These are phyloP conservation scores for Gyrodon lividus DNA, from an alignment of 768 basidiomycete genomes.

Conservation along the genomic window DNA sequence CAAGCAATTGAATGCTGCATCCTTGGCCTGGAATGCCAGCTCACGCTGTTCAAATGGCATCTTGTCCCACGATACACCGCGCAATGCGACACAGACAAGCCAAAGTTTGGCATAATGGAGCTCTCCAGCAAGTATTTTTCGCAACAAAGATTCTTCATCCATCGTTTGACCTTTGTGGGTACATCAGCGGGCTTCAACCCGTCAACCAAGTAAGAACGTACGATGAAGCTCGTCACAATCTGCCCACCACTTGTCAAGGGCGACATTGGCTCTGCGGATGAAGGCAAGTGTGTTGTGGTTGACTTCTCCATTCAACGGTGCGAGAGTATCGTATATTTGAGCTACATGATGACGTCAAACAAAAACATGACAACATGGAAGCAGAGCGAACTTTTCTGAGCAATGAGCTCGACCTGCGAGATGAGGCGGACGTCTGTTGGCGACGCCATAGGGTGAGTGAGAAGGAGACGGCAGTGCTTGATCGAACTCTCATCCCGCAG, in stretches of 20 bases:
- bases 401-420: conserved; percentile 85
- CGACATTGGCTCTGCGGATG: conserved; percentile 81
- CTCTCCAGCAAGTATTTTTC: conserved; percentile 86
- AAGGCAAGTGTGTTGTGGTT: conserved; percentile 83
- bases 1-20: conserved; percentile 84
- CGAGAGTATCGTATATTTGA: conserved; percentile 89
- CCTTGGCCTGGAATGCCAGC: conserved; percentile 92
- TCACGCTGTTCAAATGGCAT: conserved; percentile 95
- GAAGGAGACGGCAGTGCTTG: conserved; percentile 75
- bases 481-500: conserved; percentile 88
- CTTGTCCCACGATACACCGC: conserved; percentile 93
- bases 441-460: conserved; percentile 84
- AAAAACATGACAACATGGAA: not conserved
- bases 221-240: conserved; percentile 87
- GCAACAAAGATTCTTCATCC: conserved; percentile 82
- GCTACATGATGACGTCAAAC: conserved; percentile 44
- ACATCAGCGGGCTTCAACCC: conserved; percentile 7
- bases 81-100: conserved; percentile 89
- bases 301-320: conserved; percentile 82
- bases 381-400: conserved; percentile 73
- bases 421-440: conserved; percentile 88
- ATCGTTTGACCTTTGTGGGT: conserved; percentile 59
- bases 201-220: conserved; percentile 32
- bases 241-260: conserved; percentile 88
- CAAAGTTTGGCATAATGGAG: conserved; percentile 92